Conservation (phyloP, 768 basidiomycete genomes). For the Tricholoma saponaceum region DNA sequence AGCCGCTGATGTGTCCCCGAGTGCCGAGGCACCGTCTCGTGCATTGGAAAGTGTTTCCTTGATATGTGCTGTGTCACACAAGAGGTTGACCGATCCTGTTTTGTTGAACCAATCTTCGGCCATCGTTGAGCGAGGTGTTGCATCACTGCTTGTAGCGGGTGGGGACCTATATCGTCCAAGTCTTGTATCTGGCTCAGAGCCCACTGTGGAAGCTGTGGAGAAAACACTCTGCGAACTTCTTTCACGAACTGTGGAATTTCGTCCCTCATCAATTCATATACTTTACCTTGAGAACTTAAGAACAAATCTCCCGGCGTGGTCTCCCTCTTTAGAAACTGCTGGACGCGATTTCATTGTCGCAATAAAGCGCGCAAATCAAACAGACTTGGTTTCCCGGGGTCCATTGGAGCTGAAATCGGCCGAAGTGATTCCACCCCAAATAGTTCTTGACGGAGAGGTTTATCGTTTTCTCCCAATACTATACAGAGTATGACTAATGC, state of each 20-base stretch:
- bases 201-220: not conserved
- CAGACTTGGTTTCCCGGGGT: slow-evolving; percentile 17
- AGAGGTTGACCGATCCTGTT: slow-evolving; percentile 19
- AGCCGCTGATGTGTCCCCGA: slow-evolving; percentile 4
- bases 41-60: slow-evolving; percentile 18
- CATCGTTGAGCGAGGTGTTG: slow-evolving; percentile 17
- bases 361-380: slow-evolving; percentile 19
- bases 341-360: slow-evolving; percentile 17
- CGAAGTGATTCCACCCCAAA: slow-evolving; percentile 18
- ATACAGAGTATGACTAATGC: not conserved
- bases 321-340: slow-evolving; percentile 12
- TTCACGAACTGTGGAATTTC: not conserved
- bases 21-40: not conserved
- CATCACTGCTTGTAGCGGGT: slow-evolving; percentile 12
- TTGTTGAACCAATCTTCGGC: slow-evolving; percentile 1
- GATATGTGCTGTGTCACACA: slow-evolving; percentile 18
- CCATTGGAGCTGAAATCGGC: slow-evolving; percentile 25
- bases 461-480: not conserved
- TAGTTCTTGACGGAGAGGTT: slow-evolving; percentile 23
- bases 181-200: not conserved
- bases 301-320: slow-evolving; percentile 1
- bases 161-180: slow-evolving; percentile 16
- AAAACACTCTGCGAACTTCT: slow-evolving; percentile 6
- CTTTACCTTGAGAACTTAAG: slow-evolving; percentile 12
- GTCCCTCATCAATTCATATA: slow-evolving; percentile 6